Conservation (phyloP, 164 flowering plant genomes). For the Akebia trifoliata region DNA sequence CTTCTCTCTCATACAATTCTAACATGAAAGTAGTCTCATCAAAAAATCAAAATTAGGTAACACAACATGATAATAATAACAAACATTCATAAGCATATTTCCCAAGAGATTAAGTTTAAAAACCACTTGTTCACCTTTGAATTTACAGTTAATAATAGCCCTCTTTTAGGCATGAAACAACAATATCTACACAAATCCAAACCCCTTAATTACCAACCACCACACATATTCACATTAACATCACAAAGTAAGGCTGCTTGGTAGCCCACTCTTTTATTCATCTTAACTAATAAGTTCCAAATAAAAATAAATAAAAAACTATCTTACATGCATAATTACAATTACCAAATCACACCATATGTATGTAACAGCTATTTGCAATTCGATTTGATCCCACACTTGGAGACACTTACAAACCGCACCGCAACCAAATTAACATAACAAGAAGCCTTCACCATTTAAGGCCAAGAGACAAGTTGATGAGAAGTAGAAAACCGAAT, state of each 20-base stretch:
- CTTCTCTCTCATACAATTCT: no score
- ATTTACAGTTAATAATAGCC: background rate
- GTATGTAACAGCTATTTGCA: background rate
- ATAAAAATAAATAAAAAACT: no score
- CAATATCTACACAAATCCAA: background rate
- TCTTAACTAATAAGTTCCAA: no score
- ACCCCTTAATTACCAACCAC: background rate
- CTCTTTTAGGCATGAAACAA: background rate
- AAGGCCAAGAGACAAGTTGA: background rate
- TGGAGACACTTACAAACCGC: background rate
- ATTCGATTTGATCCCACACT: background rate
- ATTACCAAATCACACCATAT: background rate
- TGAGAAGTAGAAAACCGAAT: background rate
- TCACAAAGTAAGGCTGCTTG: background rate
- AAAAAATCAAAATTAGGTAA: no score
- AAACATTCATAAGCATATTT: no score
- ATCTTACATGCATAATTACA: no score
- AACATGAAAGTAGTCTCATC: no score
- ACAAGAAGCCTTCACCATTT: background rate
- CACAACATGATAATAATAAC: no score
- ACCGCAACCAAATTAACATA: background rate
- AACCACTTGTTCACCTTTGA: no score
- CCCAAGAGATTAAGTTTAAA: no score
- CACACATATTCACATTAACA: background rate
- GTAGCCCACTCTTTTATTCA: conserved; percentile 2